These are phyloP conservation scores for Megacollybia marginata DNA, from an alignment of 768 basidiomycete genomes.

Conservation along the genomic window DNA sequence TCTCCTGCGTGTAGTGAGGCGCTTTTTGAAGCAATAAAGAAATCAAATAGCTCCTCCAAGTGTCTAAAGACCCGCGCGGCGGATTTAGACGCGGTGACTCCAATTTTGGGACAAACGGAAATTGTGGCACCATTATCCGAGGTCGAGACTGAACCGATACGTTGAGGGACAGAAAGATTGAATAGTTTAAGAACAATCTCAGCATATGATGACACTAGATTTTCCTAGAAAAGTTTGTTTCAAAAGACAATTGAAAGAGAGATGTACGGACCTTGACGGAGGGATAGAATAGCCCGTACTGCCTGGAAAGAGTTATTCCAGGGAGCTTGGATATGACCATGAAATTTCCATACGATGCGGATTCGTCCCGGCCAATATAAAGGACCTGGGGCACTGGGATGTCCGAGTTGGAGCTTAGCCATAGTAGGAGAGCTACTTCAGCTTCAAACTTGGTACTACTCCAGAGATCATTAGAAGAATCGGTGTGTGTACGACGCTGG, in stretches of 20 bases:
- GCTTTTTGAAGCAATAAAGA: neutral
- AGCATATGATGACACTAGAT: slow-evolving; percentile 8
- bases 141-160: too few species aligned
- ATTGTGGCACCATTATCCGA: neutral
- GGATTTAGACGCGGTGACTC: neutral
- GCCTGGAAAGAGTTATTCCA: neutral
- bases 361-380: neutral
- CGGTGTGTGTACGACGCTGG: neutral
- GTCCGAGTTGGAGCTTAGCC: neutral
- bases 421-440: neutral
- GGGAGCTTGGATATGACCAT: neutral
- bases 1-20: too few species aligned
- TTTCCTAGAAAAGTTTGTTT: neutral
- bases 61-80: neutral
- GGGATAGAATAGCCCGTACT: neutral
- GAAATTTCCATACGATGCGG: neutral
- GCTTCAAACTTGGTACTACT: neutral
- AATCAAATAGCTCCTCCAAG: neutral
- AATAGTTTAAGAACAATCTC: slow-evolving; percentile 4
- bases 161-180: slow-evolving; percentile 3
- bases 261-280: neutral
- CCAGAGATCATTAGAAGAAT: neutral
- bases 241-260: neutral
- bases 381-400: neutral
- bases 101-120: neutral